phyloP scores from a whole-genome alignment of 2,329 filamentous ascomycete genomes.

The Nothomitra cinnamomea region DNA sequence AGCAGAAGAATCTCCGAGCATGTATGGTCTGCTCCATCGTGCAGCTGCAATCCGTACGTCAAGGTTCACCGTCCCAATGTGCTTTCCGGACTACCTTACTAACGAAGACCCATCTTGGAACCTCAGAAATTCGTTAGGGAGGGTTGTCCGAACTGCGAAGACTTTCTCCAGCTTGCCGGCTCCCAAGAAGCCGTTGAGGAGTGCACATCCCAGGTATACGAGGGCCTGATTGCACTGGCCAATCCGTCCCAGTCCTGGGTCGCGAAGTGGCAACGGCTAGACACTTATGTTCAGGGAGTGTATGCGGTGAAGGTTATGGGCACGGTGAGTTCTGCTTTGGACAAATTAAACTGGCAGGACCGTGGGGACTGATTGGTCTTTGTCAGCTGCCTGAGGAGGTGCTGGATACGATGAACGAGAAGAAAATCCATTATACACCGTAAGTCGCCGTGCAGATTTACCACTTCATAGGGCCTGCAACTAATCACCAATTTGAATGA shows the following conservation, averaged over 20 bases:
- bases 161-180: constrained; percentile 68
- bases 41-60: constrained; percentile 54
- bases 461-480: background rate
- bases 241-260: constrained; percentile 84
- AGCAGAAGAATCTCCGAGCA: constrained; percentile 53
- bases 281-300: constrained; percentile 72
- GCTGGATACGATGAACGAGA: constrained; percentile 41
- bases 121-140: constrained; percentile 62
- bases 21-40: constrained; percentile 99
- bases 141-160: constrained; percentile 94
- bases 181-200: constrained; percentile 69
- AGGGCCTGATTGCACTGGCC: constrained; percentile 72
- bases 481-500: background rate
- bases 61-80: background rate
- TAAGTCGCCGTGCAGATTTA: background rate
- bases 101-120: background rate
- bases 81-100: background rate
- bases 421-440: constrained; percentile 48
- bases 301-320: constrained; percentile 94
- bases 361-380: background rate
- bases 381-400: constrained; percentile 43
- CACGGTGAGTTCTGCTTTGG: constrained; percentile 30
- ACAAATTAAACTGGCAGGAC: background rate
- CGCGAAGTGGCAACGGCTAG: constrained; percentile 86
- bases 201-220: constrained; percentile 92